phyloP scores from a whole-genome alignment of 768 basidiomycete genomes.

The Kwoniella europaea region DNA sequence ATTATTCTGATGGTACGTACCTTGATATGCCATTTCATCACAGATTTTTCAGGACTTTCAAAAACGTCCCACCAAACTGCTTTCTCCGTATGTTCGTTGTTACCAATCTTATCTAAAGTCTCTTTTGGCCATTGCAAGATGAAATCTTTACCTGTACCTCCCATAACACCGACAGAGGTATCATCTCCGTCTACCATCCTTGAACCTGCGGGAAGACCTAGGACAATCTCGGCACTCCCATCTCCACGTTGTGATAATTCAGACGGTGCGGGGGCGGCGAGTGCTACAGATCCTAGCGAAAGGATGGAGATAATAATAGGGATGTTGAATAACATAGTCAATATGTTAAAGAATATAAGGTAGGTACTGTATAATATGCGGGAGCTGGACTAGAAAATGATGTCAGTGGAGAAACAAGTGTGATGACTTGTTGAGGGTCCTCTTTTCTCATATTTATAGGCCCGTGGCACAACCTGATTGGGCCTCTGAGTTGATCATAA shows the following conservation, averaged over 20 bases:
- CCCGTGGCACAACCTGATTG: too few relatives aligned
- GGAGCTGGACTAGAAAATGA: too few relatives aligned
- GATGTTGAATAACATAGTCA: neutral
- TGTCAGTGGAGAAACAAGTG: too few relatives aligned
- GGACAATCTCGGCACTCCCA: neutral
- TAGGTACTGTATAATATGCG: too few relatives aligned
- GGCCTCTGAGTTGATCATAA: too few relatives aligned
- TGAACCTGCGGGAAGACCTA: neutral
- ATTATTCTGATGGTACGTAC: neutral
- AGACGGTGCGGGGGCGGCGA: neutral
- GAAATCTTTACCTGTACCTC: neutral
- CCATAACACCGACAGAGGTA: neutral
- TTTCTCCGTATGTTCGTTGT: neutral
- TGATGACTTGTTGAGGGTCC: too few relatives aligned
- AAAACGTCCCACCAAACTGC: slow-evolving; percentile 6
- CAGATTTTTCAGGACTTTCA: neutral
- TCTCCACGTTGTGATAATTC: neutral
- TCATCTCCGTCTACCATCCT: neutral
- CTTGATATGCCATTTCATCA: neutral
- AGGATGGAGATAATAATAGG: neutral
- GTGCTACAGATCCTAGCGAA: neutral
- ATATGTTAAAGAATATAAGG: neutral
- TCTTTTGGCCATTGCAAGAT: neutral
- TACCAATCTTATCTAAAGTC: neutral
- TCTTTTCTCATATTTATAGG: too few relatives aligned